Evolutionary conservation across 768 basidiomycete species (phyloP), one percentile per base, ranked within the genome.

Genomic region (Thelephora aurantiotincta): DNA sequence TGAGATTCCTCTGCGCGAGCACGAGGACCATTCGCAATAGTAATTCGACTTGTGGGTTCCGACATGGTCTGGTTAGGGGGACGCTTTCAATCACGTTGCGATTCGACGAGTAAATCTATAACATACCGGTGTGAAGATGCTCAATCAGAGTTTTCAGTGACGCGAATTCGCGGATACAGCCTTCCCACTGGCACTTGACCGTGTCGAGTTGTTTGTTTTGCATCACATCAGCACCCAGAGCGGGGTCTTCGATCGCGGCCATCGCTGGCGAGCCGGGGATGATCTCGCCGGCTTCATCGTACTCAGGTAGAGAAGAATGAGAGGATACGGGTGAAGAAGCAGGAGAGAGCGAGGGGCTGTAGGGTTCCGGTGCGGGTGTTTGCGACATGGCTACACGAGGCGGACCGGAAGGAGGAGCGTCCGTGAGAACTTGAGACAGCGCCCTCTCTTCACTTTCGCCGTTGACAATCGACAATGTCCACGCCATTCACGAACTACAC

Each of bases 1-100:
- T 1, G 82, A 73, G 45, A 91, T 70, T 3, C 90, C 88, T 46
- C 82, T 72, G 14, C 92, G 75, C 16, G 68, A 67, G 64, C 92
- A 97, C 3, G 78, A 79, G 16, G 75, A 65, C 92, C 92, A 97
- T 69, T 90, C 82, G 61, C 92, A 97, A 22, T 80, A 80, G 60
- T 92, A 91, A 54, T 74, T 80, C 12, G 87, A 82, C 63, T 89
- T 86, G 64, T 85, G 78, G 11, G 78, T 76, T 37, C 83, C 84
- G 59, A 92, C 83, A 60, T 91, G 88, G 36, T 74, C 87, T 90
- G 57, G 42, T 16, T 36, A 44, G 19, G 36, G 37, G 38, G 26
- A 45, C 30, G 7, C 13, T 7, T n/a, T 6, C 52, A 45, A 44
- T 36, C 18, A 35, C 48, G 33, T 14, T 7, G 46, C 30, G 44